Conservation (phyloP, 2,329 filamentous ascomycete genomes). For the Penicillium crustosum region DNA sequence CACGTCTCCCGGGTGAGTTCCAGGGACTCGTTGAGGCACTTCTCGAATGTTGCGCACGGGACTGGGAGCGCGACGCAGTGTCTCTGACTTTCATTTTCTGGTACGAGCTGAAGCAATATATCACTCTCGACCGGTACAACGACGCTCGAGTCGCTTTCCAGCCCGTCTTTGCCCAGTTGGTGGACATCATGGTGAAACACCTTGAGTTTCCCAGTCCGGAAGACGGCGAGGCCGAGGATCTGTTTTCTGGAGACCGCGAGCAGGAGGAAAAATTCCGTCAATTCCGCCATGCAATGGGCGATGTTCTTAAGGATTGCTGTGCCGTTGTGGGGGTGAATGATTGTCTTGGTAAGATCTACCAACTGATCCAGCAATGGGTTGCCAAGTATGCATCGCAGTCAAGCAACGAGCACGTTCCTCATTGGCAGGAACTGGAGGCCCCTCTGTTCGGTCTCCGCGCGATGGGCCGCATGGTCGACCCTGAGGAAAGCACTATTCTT, state of each 20-base stretch:
- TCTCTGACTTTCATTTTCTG: constrained; percentile 95
- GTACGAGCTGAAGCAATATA: constrained; percentile 97
- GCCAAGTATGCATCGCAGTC: constrained; percentile 75
- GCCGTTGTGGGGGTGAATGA: constrained; percentile 93
- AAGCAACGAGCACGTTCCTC: constrained; percentile 71
- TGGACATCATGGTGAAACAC: constrained; percentile 89
- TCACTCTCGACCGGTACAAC: constrained; percentile 86
- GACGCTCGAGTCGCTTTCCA: constrained; percentile 73
- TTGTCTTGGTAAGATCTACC: constrained; percentile 84
- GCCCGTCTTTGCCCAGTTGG: constrained; percentile 82
- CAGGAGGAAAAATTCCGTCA: constrained; percentile 96
- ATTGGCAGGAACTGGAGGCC: constrained; percentile 96
- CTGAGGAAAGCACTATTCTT: constrained; percentile 81
- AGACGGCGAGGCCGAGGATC: constrained; percentile 67
- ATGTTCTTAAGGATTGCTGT: constrained; percentile 94
- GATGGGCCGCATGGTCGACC: constrained; percentile 93
- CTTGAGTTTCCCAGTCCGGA: constrained; percentile 82
- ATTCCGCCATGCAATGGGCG: constrained; percentile 95
- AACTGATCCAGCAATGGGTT: constrained; percentile 85
- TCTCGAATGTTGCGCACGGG: constrained; percentile 84
- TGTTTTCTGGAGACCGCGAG: constrained; percentile 94
- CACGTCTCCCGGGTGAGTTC: constrained; percentile 78
- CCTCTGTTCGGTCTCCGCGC: constrained; percentile 93
- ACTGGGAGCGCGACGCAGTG: constrained; percentile 87
- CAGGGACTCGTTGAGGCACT: constrained; percentile 82